phyloP scores from a whole-genome alignment of 148 eudicot species.

The Gaultheria prostrata region DNA sequence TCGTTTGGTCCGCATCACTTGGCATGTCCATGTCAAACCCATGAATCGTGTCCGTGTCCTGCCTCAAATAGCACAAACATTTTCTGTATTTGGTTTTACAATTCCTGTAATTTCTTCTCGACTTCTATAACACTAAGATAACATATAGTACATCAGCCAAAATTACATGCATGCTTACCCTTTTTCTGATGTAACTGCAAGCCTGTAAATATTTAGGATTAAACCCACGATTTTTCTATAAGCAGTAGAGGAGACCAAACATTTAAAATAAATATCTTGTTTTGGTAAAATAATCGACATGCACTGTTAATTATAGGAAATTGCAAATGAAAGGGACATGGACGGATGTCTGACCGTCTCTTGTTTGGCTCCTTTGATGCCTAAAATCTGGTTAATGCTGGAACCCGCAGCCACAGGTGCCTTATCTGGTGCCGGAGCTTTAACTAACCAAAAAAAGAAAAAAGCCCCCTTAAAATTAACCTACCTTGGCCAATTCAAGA shows the following conservation, averaged over 20 bases:
- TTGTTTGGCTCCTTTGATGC: conserved; percentile 91
- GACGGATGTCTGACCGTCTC: conserved; percentile 45
- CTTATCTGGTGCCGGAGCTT: conserved; percentile 72
- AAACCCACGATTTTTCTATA: neutral
- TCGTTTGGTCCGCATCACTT: too few species aligned
- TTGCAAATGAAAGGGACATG: neutral
- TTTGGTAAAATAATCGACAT: neutral
- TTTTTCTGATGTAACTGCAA: neutral
- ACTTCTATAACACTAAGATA: neutral
- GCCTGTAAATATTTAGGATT: neutral
- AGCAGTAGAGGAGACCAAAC: neutral
- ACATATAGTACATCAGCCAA: neutral
- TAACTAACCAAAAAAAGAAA: conserved; percentile 38
- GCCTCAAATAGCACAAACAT: neutral
- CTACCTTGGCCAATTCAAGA: neutral
- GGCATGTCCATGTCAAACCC: neutral
- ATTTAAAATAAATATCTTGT: neutral
- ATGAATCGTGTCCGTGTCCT: neutral
- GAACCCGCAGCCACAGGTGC: conserved; percentile 74
- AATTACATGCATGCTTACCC: neutral
- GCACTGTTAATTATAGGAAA: neutral
- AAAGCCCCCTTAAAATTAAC: neutral
- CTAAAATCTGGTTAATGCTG: conserved; percentile 84
- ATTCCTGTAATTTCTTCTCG: neutral
- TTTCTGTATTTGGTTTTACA: neutral